Conservation (phyloP, 179 eudicot genomes). For the Pouteria campechiana region DNA sequence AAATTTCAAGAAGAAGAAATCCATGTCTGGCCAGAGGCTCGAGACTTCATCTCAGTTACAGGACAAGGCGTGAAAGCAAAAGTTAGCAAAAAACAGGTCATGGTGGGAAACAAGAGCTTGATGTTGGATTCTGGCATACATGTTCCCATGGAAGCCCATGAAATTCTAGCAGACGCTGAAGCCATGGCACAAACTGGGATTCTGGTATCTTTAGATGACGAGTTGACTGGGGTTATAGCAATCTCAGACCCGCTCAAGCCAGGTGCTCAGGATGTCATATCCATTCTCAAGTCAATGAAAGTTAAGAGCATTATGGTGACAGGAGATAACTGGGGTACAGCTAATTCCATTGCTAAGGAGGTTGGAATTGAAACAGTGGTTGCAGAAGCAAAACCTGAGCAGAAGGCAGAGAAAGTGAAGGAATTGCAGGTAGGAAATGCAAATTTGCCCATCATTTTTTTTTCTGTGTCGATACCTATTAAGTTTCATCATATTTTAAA, state of each 20-base stretch:
- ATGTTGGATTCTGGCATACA: constrained; percentile 40
- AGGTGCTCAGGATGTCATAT: constrained; percentile 57
- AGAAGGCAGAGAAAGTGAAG: constrained; percentile 69
- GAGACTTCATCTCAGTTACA: constrained; percentile 45
- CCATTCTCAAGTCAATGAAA: constrained; percentile 77
- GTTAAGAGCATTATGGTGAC: constrained; percentile 73
- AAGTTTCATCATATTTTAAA: too few species aligned
- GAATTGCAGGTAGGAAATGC: constrained; percentile 61
- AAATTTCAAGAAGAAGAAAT: constrained; percentile 51
- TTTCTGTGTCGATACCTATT: not conserved
- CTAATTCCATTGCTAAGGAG: constrained; percentile 67
- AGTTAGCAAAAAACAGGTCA: constrained; percentile 41
- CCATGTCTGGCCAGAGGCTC: constrained; percentile 54
- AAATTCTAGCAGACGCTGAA: constrained; percentile 56
- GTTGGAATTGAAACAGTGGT: constrained; percentile 68
- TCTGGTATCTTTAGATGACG: constrained; percentile 49
- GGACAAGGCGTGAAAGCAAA: constrained; percentile 77
- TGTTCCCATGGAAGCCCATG: constrained; percentile 52
- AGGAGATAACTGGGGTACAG: constrained; percentile 93
- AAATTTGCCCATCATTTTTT: not conserved
- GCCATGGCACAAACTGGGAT: constrained; percentile 78
- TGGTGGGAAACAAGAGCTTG: constrained; percentile 74
- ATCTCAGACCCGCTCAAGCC: constrained; percentile 86
- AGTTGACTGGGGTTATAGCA: constrained; percentile 56
- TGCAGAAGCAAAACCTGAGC: constrained; percentile 89